Base-by-base conservation (phyloP, 2,329 filamentous ascomycete genomes). In the Clarireedia monteithiana region DNA sequence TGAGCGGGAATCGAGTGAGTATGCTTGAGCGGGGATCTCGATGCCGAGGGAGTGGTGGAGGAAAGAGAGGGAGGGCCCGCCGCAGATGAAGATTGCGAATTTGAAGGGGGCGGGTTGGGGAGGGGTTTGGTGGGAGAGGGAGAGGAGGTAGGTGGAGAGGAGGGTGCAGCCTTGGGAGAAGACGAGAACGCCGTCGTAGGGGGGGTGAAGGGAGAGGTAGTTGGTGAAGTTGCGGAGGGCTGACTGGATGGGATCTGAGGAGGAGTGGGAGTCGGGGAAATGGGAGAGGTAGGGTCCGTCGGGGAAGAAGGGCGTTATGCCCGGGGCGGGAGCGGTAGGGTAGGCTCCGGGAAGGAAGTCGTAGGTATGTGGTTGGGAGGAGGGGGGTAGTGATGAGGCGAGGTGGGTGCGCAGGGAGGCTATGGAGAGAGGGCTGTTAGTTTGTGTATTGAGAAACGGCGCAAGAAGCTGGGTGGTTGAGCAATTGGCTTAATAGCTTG, bases 141-240 rank as follows among this genome's bases (percentile, higher is more conserved):
- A 62, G 5, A 75, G 64, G 3, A 75, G 62, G 12, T 66, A 53
- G 20, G 64, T 64, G 0, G 71, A 64, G 14, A 67, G 68, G 0
- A 75, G 56, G 3, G 67, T 57, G 55, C 71, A 72, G 12, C 73
- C 73, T 58, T 75, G 73, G 0, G 72, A 74, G 60, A 75, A 75
- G 53, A 64, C 66, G 55, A 75, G 66, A 1, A 73, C 70, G 5
- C 67, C 69, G 58, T 75, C 73, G 60, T 74, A 75, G 4, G 73
- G 73, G 0, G 73, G 73, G 9, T 69, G 64, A 59, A 44, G 74
- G 57, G 47, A 67, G 59, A 0, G 67, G 59, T 15, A 62, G 60
- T 2, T 75, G 64, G 67, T 69, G 70, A 30, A 53, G 38, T 45
- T 67, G 63, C 12, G 66, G 60, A 2, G 52, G 42, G 3, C 59